phyloP scores from a whole-genome alignment of 805 yeast species.

The Candida chauliodis region DNA sequence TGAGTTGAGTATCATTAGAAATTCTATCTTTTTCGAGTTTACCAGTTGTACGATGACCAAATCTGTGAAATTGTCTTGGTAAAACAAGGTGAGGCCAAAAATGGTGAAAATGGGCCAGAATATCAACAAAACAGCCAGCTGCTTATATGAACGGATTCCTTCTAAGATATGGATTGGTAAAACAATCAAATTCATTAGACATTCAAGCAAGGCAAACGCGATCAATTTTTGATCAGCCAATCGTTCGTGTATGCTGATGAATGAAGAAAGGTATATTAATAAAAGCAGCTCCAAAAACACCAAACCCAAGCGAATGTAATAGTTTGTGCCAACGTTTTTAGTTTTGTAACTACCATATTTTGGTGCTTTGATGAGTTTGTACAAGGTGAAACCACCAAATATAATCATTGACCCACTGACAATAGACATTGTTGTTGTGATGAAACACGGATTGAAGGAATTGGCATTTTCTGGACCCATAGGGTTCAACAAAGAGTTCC shows the following conservation, averaged over 20 bases:
- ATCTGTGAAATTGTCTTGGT: slow-evolving; percentile 23
- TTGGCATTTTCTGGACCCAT: slow-evolving; percentile 24
- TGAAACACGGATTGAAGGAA: slow-evolving; percentile 35
- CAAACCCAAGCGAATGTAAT: slow-evolving; percentile 17
- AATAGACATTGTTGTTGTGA: slow-evolving; percentile 13
- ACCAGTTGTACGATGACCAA: slow-evolving; percentile 18
- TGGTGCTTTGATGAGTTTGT: neutral
- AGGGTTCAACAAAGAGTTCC: slow-evolving; percentile 14
- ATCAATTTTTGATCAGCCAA: slow-evolving; percentile 19
- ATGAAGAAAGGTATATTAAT: slow-evolving; percentile 12
- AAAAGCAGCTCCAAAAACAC: slow-evolving; percentile 18
- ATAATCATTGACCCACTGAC: slow-evolving; percentile 11
- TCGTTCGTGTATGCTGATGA: slow-evolving; percentile 20
- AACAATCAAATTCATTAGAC: slow-evolving; percentile 12
- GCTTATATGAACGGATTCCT: slow-evolving; percentile 16
- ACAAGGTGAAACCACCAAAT: slow-evolving; percentile 5
- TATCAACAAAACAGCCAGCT: slow-evolving; percentile 19
- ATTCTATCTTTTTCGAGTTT: slow-evolving; percentile 15
- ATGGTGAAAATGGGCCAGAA: slow-evolving; percentile 27
- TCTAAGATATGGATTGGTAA: slow-evolving; percentile 28
- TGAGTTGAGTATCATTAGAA: slow-evolving; percentile 26
- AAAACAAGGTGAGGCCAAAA: slow-evolving; percentile 18
- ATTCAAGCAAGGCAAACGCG: slow-evolving; percentile 13
- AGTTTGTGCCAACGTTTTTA: slow-evolving; percentile 23
- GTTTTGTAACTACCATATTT: slow-evolving; percentile 17